Evolutionary conservation across 176 grass and related monocot genomes (phyloP), one percentile per base, ranked within the genome.

Genomic region (Pontederia paniculata): DNA sequence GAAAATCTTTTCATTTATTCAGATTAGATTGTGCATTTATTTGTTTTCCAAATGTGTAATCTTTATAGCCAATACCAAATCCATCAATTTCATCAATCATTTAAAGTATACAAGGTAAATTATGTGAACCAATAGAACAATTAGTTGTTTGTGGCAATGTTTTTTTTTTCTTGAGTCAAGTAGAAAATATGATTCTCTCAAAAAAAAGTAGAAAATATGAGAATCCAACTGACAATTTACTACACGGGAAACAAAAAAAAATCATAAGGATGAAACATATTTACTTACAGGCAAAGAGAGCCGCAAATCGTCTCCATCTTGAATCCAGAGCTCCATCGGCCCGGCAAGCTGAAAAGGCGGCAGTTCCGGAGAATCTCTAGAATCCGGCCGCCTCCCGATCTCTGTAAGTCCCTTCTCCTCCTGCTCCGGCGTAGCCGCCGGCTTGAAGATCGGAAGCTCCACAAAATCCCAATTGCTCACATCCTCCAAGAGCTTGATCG

Each of bases 321-420:
- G 86, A 53, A 98, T 91, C 93, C 93, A 91, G 55, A 97, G 83
- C 60, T 97, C 86, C 93, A 90, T 80, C 5, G 83, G 93, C 28
- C 93, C 86, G 0, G 93, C 68, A 17, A 97, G 79, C 71, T 90
- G 77, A 76, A 97, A 97, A 1, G 86, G 74, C 1, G 83, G 86
- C 48, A 91, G 66, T 0, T 59, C 73, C 0, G 86, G 86, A n/a
- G 71, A 53, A 59, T 8, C 57, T 43, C 17, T 45, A 58, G 44
- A 15, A 56, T 79, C 79, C 45, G 65, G 52, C 25, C 56, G 60
- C 5, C 69, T 42, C 60, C 60, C 60, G 9, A 63, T 6, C 76
- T 95, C 82, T 1, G 90, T 73, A 57, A 95, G 76, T 57, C 73
- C 74, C 56, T 77, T 86, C 70, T 72, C 78, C 22, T 74, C 78